Base-by-base conservation (phyloP, 1,139 yeast species). In the Magnusiomyces fungicola region DNA sequence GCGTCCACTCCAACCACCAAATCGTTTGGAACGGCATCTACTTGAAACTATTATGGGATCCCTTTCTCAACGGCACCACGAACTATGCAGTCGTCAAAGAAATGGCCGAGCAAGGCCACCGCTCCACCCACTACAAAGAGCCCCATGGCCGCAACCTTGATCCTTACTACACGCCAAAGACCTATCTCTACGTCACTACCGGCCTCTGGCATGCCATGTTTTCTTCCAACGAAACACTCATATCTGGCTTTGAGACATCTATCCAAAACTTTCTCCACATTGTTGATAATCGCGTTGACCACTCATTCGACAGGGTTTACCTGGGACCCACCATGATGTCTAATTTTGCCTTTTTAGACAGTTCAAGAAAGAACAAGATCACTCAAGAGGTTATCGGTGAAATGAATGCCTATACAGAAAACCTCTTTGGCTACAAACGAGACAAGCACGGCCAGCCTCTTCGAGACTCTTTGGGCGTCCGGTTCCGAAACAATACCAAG, bases 161-260 rank as follows among this genome's bases (percentile, higher is more conserved):
- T 18, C 44, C 44, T 4, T 2, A 3, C 16, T 41, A 41, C 14
- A 16, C 25, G 12, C 40, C 42, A 9, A 39, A 30, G 16, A 34
- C 48, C 12, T 29, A 30, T 9, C 38, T 51, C 34, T 51, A 51
- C 39, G 30, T 43, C 16, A 45, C 54, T 2, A 51, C 54, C 3
- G 54, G 54, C 3, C 47, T 51, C 14, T 51, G 54, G n/a, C n/a
- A n/a, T n/a, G n/a, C n/a, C n/a, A n/a, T n/a, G n/a, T n/a, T n/a
- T n/a, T n/a, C n/a, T n/a, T n/a, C n/a, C n/a, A n/a, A n/a, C n/a
- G n/a, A n/a, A n/a, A n/a, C n/a, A n/a, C n/a, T n/a, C n/a, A n/a
- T n/a, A n/a, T n/a, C n/a, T n/a, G n/a, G n/a, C n/a, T n/a, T n/a
- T n/a, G n/a, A n/a, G n/a, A n/a, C n/a, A 12, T 32, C 16, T 32